Evolutionary conservation across 2,329 filamentous ascomycete species (phyloP).

Genomic region (Cordyceps cicadae): DNA sequence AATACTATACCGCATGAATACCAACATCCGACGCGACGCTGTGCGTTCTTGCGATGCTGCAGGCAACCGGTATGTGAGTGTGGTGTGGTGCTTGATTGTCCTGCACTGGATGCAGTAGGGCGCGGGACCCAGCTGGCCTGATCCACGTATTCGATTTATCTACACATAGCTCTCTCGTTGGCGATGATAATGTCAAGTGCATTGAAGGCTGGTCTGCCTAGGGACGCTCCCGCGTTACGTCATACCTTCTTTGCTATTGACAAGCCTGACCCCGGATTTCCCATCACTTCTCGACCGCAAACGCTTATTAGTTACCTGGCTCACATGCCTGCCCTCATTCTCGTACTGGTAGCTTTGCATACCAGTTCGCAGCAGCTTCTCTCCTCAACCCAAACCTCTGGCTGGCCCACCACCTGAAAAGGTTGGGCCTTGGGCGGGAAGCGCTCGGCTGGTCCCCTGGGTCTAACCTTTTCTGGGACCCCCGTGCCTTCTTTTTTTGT

Average conservation of each 20-base stretch:
- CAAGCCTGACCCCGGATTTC: too few relatives aligned
- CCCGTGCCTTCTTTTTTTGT: not conserved
- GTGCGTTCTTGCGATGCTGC: not conserved
- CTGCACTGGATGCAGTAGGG: too few relatives aligned
- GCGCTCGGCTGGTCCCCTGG: slow-evolving; percentile 2
- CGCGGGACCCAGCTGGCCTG: too few relatives aligned
- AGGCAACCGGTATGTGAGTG: not conserved
- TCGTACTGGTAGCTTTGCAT: not conserved
- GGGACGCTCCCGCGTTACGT: too few relatives aligned
- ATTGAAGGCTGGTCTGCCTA: too few relatives aligned
- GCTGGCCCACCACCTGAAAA: not conserved
- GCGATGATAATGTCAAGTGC: too few relatives aligned
- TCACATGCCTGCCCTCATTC: not conserved
- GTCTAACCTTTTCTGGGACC: not conserved
- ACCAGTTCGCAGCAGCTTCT: not conserved
- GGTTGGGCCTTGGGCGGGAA: slow-evolving; percentile 2
- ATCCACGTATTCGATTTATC: too few relatives aligned
- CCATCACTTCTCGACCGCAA: too few relatives aligned
- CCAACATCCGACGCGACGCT: not conserved
- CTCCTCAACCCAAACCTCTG: not conserved
- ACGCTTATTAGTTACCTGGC: too few relatives aligned
- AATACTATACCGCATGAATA: not conserved
- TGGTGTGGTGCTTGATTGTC: too few relatives aligned
- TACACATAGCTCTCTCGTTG: too few relatives aligned
- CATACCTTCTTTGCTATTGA: too few relatives aligned